Evolutionary conservation across 345 rosid genomes (phyloP).

Genomic region (Turnera subulata): DNA sequence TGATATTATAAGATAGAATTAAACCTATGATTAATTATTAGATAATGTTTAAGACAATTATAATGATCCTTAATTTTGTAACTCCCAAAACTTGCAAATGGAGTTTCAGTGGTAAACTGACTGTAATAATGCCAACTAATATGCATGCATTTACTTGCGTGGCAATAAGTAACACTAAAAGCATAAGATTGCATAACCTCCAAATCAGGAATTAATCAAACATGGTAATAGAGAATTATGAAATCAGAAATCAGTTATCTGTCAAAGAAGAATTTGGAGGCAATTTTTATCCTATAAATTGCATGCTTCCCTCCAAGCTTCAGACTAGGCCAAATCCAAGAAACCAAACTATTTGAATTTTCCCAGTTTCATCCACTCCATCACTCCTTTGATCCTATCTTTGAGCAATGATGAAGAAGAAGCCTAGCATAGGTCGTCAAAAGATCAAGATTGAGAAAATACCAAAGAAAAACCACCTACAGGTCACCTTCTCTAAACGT

Average conservation of each 20-base stretch:
- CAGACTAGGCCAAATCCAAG: background rate
- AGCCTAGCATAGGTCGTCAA: constrained; percentile 9
- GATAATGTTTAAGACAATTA: no score
- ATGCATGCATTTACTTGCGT: background rate
- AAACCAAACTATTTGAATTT: no score
- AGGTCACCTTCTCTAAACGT: constrained; percentile 18
- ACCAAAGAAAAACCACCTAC: constrained; percentile 8
- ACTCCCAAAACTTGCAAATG: no score
- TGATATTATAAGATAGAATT: no score
- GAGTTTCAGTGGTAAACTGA: no score
- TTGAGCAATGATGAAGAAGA: constrained; percentile 1
- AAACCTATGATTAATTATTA: no score
- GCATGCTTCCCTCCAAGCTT: constrained; percentile 5
- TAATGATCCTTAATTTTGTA: no score
- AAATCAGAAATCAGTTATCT: background rate
- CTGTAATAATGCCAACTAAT: background rate
- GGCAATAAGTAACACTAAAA: constrained; percentile 7
- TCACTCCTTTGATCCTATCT: no score
- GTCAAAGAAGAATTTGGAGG: background rate
- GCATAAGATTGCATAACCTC: constrained; percentile 16
- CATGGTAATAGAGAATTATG: background rate
- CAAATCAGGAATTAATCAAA: constrained; percentile 6
- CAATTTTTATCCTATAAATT: constrained; percentile 9
- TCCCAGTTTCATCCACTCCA: no score
- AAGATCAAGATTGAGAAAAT: constrained; percentile 11